Percentiles rank a stretch among this genome's conserved stretches.
These are phyloP conservation scores for Kazachstania africana DNA, from an alignment of 805 yeast species.

Conservation along the genomic window DNA sequence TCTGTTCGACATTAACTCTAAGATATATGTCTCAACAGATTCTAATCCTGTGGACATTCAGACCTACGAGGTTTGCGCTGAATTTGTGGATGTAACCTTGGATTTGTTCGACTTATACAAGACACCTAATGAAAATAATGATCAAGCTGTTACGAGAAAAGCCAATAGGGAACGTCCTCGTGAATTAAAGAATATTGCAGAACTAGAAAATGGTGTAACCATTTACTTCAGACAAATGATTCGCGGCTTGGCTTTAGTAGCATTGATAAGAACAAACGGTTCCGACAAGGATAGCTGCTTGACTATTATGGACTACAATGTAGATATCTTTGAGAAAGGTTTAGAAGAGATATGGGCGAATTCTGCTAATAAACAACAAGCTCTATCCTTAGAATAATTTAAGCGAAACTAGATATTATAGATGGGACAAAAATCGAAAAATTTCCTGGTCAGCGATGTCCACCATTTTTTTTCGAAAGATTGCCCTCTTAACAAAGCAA, in stretches of 20 bases:
- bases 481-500: too few relatives aligned
- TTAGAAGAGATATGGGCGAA: conserved; percentile 50
- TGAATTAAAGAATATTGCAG: conserved; percentile 56
- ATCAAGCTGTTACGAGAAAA: not conserved
- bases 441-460: too few relatives aligned
- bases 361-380: too few relatives aligned
- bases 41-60: conserved; percentile 92
- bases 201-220: conserved; percentile 71
- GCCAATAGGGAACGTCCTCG: conserved; percentile 7
- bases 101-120: conserved; percentile 71
- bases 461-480: too few relatives aligned
- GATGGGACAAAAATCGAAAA: too few relatives aligned
- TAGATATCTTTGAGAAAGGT: conserved; percentile 65
- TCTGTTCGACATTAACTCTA: conserved; percentile 81
- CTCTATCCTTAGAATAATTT: too few relatives aligned
- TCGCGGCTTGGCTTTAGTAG: conserved; percentile 83
- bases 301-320: conserved; percentile 80
- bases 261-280: conserved; percentile 62
- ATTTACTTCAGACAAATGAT: conserved; percentile 85
- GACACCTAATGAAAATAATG: conserved; percentile 1
- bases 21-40: conserved; percentile 92
- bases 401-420: too few relatives aligned
- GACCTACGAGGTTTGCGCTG: conserved; percentile 93
- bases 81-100: conserved; percentile 87
- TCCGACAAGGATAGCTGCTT: conserved; percentile 35